Evolutionary conservation across 2,329 filamentous ascomycete genomes (phyloP).

Genomic region (Thermothelomyces thermophilus): DNA sequence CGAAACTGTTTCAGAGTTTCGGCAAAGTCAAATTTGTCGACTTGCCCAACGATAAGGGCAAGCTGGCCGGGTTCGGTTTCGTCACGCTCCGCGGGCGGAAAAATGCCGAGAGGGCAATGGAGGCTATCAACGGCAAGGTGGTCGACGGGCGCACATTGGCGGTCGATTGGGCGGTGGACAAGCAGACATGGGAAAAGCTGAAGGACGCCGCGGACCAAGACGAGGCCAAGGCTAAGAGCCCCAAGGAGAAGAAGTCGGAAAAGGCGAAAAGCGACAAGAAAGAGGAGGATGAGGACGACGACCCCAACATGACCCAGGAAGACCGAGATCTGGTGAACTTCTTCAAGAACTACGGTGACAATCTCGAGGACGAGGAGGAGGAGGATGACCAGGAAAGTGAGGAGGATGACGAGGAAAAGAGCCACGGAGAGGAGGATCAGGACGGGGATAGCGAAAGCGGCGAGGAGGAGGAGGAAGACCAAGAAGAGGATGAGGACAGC

Average conservation of each 20-base stretch:
- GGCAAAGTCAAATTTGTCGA: constrained; percentile 87
- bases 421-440: constrained; percentile 34
- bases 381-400: constrained; percentile 38
- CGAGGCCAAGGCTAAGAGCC: constrained; percentile 12
- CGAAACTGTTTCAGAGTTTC: constrained; percentile 73
- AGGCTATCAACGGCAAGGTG: constrained; percentile 79
- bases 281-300: constrained; percentile 28
- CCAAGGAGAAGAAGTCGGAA: constrained; percentile 32
- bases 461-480: constrained; percentile 25
- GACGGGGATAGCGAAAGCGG: constrained; percentile 35
- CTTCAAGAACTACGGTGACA: constrained; percentile 50
- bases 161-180: constrained; percentile 96
- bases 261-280: constrained; percentile 32
- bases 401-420: constrained; percentile 32
- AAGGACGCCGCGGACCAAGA: constrained; percentile 30
- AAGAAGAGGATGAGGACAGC: constrained; percentile 36
- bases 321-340: constrained; percentile 45
- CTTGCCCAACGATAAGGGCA: constrained; percentile 70
- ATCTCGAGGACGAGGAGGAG: constrained; percentile 52
- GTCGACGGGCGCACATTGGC: constrained; percentile 83
- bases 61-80: constrained; percentile 85
- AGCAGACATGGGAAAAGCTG: constrained; percentile 71
- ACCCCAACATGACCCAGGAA: constrained; percentile 32
- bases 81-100: constrained; percentile 80
- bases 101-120: constrained; percentile 85